These are phyloP conservation scores for Chlamydomonas schloesseri DNA, from an alignment of 139 green algal genomes.

Conservation along the genomic window DNA sequence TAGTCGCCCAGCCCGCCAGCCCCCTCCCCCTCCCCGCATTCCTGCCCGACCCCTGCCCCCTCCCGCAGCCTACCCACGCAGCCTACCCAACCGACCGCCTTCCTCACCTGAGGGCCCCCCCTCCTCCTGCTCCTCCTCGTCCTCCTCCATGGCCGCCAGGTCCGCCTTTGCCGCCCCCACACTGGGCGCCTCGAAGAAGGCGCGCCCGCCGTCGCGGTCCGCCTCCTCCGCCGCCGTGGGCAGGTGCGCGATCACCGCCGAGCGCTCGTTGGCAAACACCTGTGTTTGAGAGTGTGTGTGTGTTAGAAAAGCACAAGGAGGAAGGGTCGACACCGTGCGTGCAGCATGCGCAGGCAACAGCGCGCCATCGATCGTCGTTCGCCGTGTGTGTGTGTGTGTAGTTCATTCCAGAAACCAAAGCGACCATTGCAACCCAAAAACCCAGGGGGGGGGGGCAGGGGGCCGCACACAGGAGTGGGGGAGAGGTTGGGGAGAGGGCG, in stretches of 20 bases:
- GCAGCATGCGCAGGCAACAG: too few species aligned
- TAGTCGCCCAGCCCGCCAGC: too few species aligned
- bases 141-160: conserved; percentile 30
- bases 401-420: too few species aligned
- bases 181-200: conserved; percentile 70
- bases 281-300: too few species aligned
- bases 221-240: conserved; percentile 61
- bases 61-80: neutral
- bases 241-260: conserved; percentile 82
- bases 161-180: conserved; percentile 29
- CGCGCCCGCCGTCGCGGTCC: neutral
- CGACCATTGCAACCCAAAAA: too few species aligned
- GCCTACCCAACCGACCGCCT: neutral
- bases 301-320: too few species aligned
- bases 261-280: conserved; percentile 75
- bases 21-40: too few species aligned
- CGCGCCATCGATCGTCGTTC: too few species aligned
- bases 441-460: too few species aligned
- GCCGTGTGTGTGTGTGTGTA: too few species aligned
- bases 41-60: neutral
- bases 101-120: conserved; percentile 20
- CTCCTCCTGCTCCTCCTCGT: conserved; percentile 34
- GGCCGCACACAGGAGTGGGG: too few species aligned
- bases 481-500: neutral
- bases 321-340: too few species aligned